A percentile compares a stretch with the other conserved stretches of the same genome.
These are phyloP conservation scores for Acaromyces ingoldii DNA, from an alignment of 1,284 basidiomycete species.

Conservation along the genomic window DNA sequence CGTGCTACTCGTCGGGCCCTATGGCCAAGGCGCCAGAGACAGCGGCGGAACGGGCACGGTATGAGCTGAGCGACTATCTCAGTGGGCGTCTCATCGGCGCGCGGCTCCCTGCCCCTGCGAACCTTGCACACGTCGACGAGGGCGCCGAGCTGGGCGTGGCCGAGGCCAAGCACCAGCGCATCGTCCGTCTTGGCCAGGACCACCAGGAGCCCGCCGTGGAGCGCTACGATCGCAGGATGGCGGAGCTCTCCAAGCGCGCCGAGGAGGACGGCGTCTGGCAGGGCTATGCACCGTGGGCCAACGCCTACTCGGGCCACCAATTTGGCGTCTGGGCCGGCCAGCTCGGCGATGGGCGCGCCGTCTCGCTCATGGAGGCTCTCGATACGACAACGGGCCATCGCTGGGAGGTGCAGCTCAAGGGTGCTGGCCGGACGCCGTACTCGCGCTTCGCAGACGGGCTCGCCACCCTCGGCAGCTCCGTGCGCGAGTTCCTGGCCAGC, in stretches of 20 bases:
- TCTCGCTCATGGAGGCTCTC: conserved; percentile 70
- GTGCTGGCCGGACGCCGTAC: conserved; percentile 88
- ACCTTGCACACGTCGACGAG: conserved; percentile 13
- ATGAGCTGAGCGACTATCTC: conserved; percentile 27
- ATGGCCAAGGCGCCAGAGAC: conserved; percentile 17
- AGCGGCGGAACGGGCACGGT: conserved; percentile 14
- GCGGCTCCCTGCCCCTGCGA: not conserved
- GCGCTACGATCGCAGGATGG: conserved; percentile 5
- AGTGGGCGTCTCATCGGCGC: conserved; percentile 29
- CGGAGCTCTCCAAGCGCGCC: conserved; percentile 1
- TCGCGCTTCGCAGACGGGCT: conserved; percentile 85
- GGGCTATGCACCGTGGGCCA: conserved; percentile 40
- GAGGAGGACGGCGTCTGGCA: too few relatives aligned
- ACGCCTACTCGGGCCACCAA: conserved; percentile 57
- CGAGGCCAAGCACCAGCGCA: not conserved
- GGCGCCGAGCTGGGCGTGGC: conserved; percentile 1
- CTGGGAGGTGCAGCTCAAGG: conserved; percentile 84
- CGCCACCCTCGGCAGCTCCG: conserved; percentile 82
- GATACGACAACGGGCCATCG: conserved; percentile 51
- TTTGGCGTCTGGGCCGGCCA: conserved; percentile 95
- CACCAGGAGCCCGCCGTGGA: not conserved
- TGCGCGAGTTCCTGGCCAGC: conserved; percentile 67
- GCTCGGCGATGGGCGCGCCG: conserved; percentile 88
- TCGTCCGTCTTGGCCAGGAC: not conserved
- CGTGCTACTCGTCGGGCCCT: conserved; percentile 42